Evolutionary conservation across 495 filamentous ascomycete species (phyloP).

Genomic region (Thermochaetoides thermophila): DNA sequence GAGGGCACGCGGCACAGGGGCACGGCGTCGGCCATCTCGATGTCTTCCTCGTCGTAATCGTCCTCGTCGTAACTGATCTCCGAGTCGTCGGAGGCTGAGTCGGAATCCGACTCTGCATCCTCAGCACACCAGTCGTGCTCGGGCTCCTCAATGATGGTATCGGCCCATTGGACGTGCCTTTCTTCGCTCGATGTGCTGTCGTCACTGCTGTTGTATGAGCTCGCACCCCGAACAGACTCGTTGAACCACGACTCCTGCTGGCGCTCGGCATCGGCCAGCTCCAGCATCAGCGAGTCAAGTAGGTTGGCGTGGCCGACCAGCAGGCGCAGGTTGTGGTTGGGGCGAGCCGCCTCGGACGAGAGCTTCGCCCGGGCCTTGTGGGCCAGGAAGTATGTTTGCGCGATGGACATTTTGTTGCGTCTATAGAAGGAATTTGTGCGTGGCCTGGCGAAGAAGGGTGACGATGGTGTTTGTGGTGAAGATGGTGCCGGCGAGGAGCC

Average conservation of each 20-base stretch:
- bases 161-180: constrained; percentile 77
- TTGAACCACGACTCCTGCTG: constrained; percentile 99
- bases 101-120: constrained; percentile 41
- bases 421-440: constrained; percentile 12
- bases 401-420: constrained; percentile 82
- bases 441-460: no score
- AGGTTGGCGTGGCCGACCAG: constrained; percentile 96
- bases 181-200: constrained; percentile 25
- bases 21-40: constrained; percentile 38
- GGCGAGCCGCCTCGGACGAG: constrained; percentile 68
- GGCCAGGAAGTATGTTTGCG: constrained; percentile 94
- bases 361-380: constrained; percentile 94
- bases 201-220: constrained; percentile 27
- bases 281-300: constrained; percentile 88
- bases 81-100: constrained; percentile 18
- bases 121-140: constrained; percentile 56
- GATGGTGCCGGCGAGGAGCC: constrained; percentile 6
- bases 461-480: no score
- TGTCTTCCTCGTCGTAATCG: constrained; percentile 30
- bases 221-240: constrained; percentile 71
- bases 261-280: constrained; percentile 83
- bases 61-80: constrained; percentile 18
- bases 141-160: constrained; percentile 57
- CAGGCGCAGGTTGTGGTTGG: constrained; percentile 86
- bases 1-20: constrained; percentile 32